Evolutionary conservation across 805 yeast genomes (phyloP).

Genomic region (Candida piceae): DNA sequence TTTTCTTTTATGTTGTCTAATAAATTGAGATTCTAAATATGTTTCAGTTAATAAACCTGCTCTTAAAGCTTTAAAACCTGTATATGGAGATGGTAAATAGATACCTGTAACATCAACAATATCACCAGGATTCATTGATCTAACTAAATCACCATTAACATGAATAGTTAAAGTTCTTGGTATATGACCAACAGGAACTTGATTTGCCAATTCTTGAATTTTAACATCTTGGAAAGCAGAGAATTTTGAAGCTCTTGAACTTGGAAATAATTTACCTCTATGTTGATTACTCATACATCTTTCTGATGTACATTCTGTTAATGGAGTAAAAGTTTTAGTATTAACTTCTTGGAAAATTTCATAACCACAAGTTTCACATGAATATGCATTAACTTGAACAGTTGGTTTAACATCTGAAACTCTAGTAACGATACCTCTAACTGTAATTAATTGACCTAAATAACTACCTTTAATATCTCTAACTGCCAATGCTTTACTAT

Average conservation of each 20-base stretch:
- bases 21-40: constrained; percentile 80
- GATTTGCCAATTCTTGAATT: constrained; percentile 90
- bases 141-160: constrained; percentile 86
- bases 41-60: constrained; percentile 96
- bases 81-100: constrained; percentile 89
- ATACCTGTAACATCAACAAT: constrained; percentile 90
- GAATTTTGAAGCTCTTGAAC: constrained; percentile 94
- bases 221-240: constrained; percentile 93
- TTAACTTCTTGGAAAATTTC: constrained; percentile 95
- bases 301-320: constrained; percentile 77
- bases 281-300: constrained; percentile 75
- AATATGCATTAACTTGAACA: constrained; percentile 86
- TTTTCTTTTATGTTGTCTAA: constrained; percentile 84
- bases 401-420: constrained; percentile 96
- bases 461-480: constrained; percentile 82
- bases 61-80: constrained; percentile 87
- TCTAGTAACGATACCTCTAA: constrained; percentile 91
- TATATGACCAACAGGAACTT: constrained; percentile 97
- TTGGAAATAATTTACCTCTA: constrained; percentile 84
- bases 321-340: constrained; percentile 79
- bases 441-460: constrained; percentile 83
- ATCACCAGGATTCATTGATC: constrained; percentile 91
- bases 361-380: constrained; percentile 96
- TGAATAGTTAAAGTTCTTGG: constrained; percentile 85
- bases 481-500: constrained; percentile 67